phyloP scores from a whole-genome alignment of 1,284 basidiomycete species.

The Acaromyces ingoldii region DNA sequence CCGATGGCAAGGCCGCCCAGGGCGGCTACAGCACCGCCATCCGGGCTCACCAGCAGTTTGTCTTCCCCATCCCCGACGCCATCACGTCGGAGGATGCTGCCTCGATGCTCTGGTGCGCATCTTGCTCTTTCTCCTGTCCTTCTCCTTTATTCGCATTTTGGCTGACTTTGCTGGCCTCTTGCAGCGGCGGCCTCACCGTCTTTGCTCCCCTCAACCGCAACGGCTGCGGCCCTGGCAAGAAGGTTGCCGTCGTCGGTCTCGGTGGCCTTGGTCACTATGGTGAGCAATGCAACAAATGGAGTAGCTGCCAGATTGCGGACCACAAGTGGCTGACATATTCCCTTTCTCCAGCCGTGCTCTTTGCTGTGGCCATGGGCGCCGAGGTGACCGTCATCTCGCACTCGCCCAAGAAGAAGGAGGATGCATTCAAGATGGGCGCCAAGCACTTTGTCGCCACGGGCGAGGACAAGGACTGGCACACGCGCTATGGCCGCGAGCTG shows the following conservation, averaged over 20 bases:
- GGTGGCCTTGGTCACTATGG: slow-evolving; percentile 46
- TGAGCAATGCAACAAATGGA: background rate
- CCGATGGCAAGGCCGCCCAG: slow-evolving; percentile 57
- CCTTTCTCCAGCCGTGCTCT: slow-evolving; percentile 62
- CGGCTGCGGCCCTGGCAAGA: slow-evolving; percentile 62
- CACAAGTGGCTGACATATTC: too few species aligned
- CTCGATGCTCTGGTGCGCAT: slow-evolving; percentile 52
- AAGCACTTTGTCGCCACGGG: slow-evolving; percentile 51
- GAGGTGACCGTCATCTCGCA: slow-evolving; percentile 67
- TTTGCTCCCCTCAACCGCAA: slow-evolving; percentile 64
- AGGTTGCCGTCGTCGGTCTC: slow-evolving; percentile 63
- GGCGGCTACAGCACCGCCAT: slow-evolving; percentile 67
- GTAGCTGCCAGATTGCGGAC: too few species aligned
- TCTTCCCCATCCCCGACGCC: slow-evolving; percentile 65
- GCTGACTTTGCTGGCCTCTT: too few species aligned
- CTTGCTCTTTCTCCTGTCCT: too few species aligned
- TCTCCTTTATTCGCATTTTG: too few species aligned
- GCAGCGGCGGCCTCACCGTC: slow-evolving; percentile 66
- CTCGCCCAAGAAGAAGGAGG: slow-evolving; percentile 61
- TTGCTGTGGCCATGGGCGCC: slow-evolving; percentile 61
- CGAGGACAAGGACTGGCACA: slow-evolving; percentile 42
- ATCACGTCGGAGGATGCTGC: slow-evolving; percentile 59
- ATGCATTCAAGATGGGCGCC: slow-evolving; percentile 64
- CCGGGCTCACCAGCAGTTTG: slow-evolving; percentile 65
- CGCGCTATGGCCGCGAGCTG: slow-evolving; percentile 29